phyloP scores from a whole-genome alignment of 2,329 filamentous ascomycete genomes.

The Gnomoniopsis smithogilvyi region DNA sequence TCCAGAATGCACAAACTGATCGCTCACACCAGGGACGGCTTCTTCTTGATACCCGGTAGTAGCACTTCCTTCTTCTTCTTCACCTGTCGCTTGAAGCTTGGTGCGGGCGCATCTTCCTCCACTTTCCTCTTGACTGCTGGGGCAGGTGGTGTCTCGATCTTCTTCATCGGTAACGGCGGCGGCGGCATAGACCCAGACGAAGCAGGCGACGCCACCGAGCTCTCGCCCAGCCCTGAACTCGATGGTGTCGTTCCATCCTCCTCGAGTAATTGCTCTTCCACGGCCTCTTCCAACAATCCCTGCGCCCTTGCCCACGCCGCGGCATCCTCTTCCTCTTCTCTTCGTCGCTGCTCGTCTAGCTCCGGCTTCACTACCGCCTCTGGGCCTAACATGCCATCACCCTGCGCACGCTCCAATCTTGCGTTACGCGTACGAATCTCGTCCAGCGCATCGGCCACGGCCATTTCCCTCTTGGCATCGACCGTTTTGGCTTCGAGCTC shows the following conservation, averaged over 20 bases:
- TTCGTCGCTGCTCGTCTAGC: constrained; percentile 50
- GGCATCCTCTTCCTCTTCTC: constrained; percentile 76
- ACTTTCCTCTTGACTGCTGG: constrained; percentile 30
- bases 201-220: constrained; percentile 1
- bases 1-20: not conserved
- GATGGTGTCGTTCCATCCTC: constrained; percentile 1
- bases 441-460: constrained; percentile 90
- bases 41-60: constrained; percentile 84
- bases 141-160: constrained; percentile 24
- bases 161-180: constrained; percentile 10
- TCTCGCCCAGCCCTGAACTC: constrained; percentile 26
- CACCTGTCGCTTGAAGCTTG: constrained; percentile 69
- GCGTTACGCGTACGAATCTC: constrained; percentile 93
- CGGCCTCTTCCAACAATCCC: constrained; percentile 39
- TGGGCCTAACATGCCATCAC: constrained; percentile 57
- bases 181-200: not conserved
- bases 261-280: constrained; percentile 43
- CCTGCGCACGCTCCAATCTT: constrained; percentile 71
- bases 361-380: constrained; percentile 51
- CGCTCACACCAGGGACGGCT: constrained; percentile 28
- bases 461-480: constrained; percentile 94
- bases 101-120: constrained; percentile 26
- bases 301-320: constrained; percentile 64
- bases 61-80: constrained; percentile 85
- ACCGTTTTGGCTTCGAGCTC: constrained; percentile 91